Evolutionary conservation across 2,329 filamentous ascomycete genomes (phyloP).

Genomic region (Aspergillus pseudoglaucus): DNA sequence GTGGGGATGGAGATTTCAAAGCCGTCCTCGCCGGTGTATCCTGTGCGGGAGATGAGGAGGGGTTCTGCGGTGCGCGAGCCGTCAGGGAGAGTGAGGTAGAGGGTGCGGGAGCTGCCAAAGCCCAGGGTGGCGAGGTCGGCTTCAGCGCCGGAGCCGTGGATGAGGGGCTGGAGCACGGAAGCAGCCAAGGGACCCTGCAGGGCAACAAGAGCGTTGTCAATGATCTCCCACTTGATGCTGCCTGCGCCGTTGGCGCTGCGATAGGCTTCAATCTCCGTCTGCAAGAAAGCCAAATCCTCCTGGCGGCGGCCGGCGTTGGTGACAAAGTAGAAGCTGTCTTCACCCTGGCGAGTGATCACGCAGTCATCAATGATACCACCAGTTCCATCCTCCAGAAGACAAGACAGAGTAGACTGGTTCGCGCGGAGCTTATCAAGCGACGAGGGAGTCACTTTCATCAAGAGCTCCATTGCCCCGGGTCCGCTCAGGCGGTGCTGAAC

Average conservation of each 20-base stretch:
- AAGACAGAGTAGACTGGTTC: constrained; percentile 75
- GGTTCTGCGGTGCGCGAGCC: constrained; percentile 46
- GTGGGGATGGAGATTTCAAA: constrained; percentile 88
- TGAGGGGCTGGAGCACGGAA: constrained; percentile 58
- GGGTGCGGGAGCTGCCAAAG: constrained; percentile 70
- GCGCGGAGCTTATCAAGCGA: constrained; percentile 57
- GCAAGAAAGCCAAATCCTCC: constrained; percentile 77
- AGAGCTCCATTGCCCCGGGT: constrained; percentile 69
- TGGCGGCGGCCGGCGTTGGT: constrained; percentile 89
- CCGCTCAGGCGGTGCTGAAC: constrained; percentile 79
- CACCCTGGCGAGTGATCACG: constrained; percentile 73
- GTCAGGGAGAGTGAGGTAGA: constrained; percentile 55
- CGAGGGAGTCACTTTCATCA: constrained; percentile 77
- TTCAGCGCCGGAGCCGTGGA: constrained; percentile 46
- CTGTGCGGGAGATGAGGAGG: constrained; percentile 75
- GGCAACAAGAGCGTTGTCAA: constrained; percentile 73
- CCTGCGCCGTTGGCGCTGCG: constrained; percentile 46
- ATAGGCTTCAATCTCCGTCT: constrained; percentile 59
- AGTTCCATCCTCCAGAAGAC: constrained; percentile 67
- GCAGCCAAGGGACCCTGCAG: constrained; percentile 78
- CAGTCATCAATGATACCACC: constrained; percentile 95
- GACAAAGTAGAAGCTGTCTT: constrained; percentile 79
- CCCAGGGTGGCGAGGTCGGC: constrained; percentile 61
- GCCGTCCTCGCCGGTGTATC: constrained; percentile 96
- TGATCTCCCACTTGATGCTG: constrained; percentile 61